These are phyloP conservation scores for Microcos paniculata DNA, from an alignment of 345 rosid genomes.

Conservation along the genomic window DNA sequence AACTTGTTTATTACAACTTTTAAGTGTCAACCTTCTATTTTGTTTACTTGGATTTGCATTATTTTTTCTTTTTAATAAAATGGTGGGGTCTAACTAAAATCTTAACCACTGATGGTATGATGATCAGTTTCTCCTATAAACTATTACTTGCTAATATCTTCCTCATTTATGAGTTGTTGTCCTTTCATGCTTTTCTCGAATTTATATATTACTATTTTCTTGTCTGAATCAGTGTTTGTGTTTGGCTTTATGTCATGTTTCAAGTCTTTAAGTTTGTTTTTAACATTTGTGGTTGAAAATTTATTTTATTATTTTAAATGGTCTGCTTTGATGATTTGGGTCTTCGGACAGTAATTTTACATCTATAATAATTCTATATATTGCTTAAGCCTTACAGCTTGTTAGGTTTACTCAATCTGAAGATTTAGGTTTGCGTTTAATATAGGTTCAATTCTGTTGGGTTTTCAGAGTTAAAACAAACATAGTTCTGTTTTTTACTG, in stretches of 20 bases:
- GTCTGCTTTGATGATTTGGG: not conserved
- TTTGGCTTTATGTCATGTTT: not conserved
- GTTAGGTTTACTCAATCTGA: constrained; percentile 7
- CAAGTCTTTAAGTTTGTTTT: constrained; percentile 20
- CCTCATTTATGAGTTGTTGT: not conserved
- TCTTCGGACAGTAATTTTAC: constrained; percentile 14
- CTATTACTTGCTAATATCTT: no score
- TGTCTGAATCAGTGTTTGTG: constrained; percentile 22
- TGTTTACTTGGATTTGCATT: constrained; percentile 12
- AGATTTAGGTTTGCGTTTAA: not conserved
- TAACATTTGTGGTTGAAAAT: constrained; percentile 31
- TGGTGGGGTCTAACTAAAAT: constrained; percentile 32
- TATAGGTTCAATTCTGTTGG: constrained; percentile 16
- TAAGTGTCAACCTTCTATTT: constrained; percentile 27
- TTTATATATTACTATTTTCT: not conserved
- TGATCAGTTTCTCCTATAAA: not conserved
- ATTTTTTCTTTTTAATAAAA: not conserved
- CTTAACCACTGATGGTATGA: constrained; percentile 20
- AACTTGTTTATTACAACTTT: constrained; percentile 10
- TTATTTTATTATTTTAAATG: not conserved
- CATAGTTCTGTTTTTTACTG: constrained; percentile 14
- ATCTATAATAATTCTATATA: constrained; percentile 11
- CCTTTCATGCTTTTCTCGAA: constrained; percentile 11
- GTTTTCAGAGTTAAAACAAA: constrained; percentile 24
- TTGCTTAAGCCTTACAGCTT: no score